Evolutionary conservation across 2,329 filamentous ascomycete species (phyloP).

Genomic region (Sphaerulina vaccinii): DNA sequence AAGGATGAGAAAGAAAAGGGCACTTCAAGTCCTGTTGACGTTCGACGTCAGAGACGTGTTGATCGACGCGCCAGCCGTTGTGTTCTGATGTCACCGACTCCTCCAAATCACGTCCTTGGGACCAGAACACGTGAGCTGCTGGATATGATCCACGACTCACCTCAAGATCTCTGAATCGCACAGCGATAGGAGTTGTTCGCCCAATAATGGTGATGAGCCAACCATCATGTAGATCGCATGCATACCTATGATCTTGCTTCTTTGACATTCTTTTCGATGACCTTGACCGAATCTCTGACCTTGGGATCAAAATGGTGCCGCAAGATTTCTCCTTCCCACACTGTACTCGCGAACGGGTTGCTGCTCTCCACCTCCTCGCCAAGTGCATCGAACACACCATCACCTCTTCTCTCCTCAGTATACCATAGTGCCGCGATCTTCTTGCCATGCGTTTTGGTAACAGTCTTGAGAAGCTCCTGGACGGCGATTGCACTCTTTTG

Average conservation of each 20-base stretch:
- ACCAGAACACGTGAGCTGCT: too few species aligned
- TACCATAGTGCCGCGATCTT: slow-evolving; percentile 88
- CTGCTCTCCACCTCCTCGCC: slow-evolving; percentile 75
- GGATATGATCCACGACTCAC: too few species aligned
- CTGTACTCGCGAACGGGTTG: slow-evolving; percentile 84
- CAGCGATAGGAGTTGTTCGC: too few species aligned
- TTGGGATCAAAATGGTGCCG: slow-evolving; percentile 82
- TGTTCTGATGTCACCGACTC: too few species aligned
- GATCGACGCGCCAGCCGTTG: too few species aligned
- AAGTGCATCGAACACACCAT: slow-evolving; percentile 77
- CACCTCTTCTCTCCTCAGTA: slow-evolving; percentile 88
- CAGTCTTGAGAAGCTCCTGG: slow-evolving; percentile 72
- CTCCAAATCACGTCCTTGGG: too few species aligned
- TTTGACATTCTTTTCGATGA: slow-evolving; percentile 30
- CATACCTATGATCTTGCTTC: slow-evolving; percentile 19
- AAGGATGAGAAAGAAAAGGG: too few species aligned
- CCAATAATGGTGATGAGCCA: too few species aligned
- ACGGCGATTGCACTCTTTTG: slow-evolving; percentile 85
- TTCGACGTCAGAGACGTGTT: too few species aligned
- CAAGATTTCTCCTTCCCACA: slow-evolving; percentile 92
- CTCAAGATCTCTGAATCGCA: too few species aligned
- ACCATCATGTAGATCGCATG: too few species aligned
- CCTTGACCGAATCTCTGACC: slow-evolving; percentile 64
- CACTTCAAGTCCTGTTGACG: too few species aligned
- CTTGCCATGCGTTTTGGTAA: slow-evolving; percentile 76